Percentiles rank a stretch among this genome's conserved stretches.
phyloP scores from a whole-genome alignment of 495 filamentous ascomycete species.

The Xylaria venustula region DNA sequence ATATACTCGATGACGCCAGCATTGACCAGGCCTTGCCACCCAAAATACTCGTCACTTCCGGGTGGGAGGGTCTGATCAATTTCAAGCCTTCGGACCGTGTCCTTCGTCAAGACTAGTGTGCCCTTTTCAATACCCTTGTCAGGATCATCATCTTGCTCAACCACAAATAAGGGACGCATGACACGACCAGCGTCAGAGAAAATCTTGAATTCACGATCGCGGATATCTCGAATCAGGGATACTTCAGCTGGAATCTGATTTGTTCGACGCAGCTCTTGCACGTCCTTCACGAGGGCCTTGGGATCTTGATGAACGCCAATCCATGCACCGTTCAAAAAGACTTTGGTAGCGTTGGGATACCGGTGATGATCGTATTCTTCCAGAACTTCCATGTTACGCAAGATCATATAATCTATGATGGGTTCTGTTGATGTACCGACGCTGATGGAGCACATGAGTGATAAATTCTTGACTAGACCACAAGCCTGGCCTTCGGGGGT shows the following conservation, averaged over 20 bases:
- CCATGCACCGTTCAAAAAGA: conserved; percentile 98
- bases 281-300: conserved; percentile 70
- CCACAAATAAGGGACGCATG: conserved; percentile 85
- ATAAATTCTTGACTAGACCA: conserved; percentile 96
- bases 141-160: conserved; percentile 67
- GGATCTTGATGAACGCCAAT: conserved; percentile 87
- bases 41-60: conserved; percentile 65
- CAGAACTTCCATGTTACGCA: conserved; percentile 89
- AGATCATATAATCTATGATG: conserved; percentile 91
- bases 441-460: conserved; percentile 96
- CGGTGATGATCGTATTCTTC: conserved; percentile 92
- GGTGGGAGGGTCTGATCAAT: conserved; percentile 54
- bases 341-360: conserved; percentile 91
- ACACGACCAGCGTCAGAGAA: conserved; percentile 96
- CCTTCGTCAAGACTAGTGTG: conserved; percentile 76
- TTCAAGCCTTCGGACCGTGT: conserved; percentile 67
- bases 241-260: conserved; percentile 83
- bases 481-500: conserved; percentile 98
- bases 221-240: conserved; percentile 89
- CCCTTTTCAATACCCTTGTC: conserved; percentile 68
- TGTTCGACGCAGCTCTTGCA: conserved; percentile 73
- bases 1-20: conserved; percentile 89
- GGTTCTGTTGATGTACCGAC: conserved; percentile 87
- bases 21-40: conserved; percentile 81
- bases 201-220: conserved; percentile 96